Evolutionary conservation across 179 eudicot genomes (phyloP), one percentile per base, ranked within the genome.

Genomic region (Beta lomatogona): DNA sequence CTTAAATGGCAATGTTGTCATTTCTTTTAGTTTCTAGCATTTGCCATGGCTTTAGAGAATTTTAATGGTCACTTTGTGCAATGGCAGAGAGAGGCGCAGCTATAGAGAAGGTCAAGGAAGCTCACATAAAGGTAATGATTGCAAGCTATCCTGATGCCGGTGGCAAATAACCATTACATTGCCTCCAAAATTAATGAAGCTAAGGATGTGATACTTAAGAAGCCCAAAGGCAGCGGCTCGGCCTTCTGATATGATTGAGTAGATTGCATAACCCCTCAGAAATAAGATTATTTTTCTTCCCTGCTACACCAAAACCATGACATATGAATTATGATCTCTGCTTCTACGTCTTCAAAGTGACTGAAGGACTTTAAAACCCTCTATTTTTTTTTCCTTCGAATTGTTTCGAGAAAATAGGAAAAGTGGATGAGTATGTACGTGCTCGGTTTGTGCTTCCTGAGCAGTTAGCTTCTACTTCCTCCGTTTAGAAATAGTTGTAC

Each of bases 61-160:
- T 9, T 71, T 71, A 54, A 48, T 16, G 77, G 13, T 9, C 16
- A 16, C 48, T 31, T 2, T 2, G 36, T 79, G 18, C 18, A 61
- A 79, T 82, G 66, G 57, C 89, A 93, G 97, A 88, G 97, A 93
- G 84, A 85, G 36, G 89, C 78, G 89, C 85, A 14, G 78, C 90
- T 0, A 57, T 71, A 7, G 93, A 93, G 59, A 91, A 93, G 87
- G 80, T 93, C 1, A 89, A 80, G 85, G 97, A 90, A 86, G 97
- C 97, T 50, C 93, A n/a, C n/a, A n/a, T n/a, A n/a, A n/a, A n/a
- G n/a, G n/a, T n/a, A n/a, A n/a, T n/a, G n/a, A n/a, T n/a, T n/a
- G n/a, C n/a, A n/a, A n/a, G n/a, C n/a, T n/a, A n/a, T n/a, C n/a
- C n/a, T n/a, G n/a, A n/a, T n/a, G n/a, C n/a, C n/a, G n/a, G n/a